These are phyloP conservation scores for Boletus coffeatus DNA, from an alignment of 1,284 basidiomycete genomes.

Conservation along the genomic window DNA sequence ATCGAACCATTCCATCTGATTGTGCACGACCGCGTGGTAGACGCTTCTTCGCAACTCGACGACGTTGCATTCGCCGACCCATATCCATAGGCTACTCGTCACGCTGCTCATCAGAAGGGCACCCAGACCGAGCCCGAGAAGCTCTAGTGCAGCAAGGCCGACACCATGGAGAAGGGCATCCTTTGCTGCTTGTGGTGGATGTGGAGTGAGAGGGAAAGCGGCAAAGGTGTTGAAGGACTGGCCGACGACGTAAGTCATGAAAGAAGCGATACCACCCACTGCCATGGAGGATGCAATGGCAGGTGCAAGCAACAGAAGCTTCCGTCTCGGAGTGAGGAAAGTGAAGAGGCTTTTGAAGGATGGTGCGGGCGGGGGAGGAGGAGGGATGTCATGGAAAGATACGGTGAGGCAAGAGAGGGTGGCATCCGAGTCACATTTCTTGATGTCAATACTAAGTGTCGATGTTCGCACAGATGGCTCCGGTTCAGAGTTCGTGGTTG, in stretches of 20 bases:
- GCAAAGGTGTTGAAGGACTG: slow-evolving; percentile 80
- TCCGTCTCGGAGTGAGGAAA: slow-evolving; percentile 44
- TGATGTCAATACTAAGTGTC: slow-evolving; percentile 17
- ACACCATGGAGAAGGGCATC: slow-evolving; percentile 54
- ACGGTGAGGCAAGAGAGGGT: slow-evolving; percentile 10
- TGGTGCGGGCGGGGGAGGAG: slow-evolving; percentile 28
- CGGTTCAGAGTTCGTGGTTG: slow-evolving; percentile 5
- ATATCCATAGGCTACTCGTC: slow-evolving; percentile 81
- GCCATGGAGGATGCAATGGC: slow-evolving; percentile 65
- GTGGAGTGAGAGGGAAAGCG: slow-evolving; percentile 44
- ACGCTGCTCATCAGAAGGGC: slow-evolving; percentile 71
- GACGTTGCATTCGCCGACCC: slow-evolving; percentile 80
- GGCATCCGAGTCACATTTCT: slow-evolving; percentile 9
- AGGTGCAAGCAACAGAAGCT: slow-evolving; percentile 60
- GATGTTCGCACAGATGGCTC: slow-evolving; percentile 18
- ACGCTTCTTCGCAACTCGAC: slow-evolving; percentile 64
- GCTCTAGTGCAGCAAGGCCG: slow-evolving; percentile 59
- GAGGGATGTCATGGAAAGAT: slow-evolving; percentile 13
- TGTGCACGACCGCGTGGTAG: slow-evolving; percentile 64
- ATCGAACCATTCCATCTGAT: slow-evolving; percentile 88
- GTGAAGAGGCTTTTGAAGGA: slow-evolving; percentile 52
- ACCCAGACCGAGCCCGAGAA: slow-evolving; percentile 67
- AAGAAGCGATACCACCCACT: slow-evolving; percentile 79
- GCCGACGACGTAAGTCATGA: slow-evolving; percentile 91
- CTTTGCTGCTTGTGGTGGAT: slow-evolving; percentile 44